phyloP scores from a whole-genome alignment of 805 yeast genomes.

The Candida methanosorbosa region DNA sequence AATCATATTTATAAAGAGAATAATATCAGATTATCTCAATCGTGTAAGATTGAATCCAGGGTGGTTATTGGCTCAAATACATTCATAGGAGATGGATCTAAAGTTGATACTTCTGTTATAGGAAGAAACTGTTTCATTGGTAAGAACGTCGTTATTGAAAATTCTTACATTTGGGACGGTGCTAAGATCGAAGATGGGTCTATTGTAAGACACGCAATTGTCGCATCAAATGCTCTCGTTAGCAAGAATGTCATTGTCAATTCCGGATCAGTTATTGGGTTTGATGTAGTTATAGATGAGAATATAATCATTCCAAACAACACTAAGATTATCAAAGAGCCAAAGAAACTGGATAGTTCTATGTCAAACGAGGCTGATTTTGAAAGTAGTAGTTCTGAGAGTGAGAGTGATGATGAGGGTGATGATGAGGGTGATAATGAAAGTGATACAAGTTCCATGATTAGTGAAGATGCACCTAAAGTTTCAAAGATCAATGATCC shows the following conservation, averaged over 20 bases:
- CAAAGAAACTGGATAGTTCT: conserved; percentile 26
- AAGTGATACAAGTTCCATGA: conserved; percentile 5
- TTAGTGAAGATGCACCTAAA: conserved; percentile 5
- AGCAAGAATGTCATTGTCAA: conserved; percentile 42
- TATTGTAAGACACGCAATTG: conserved; percentile 50
- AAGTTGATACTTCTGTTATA: conserved; percentile 61
- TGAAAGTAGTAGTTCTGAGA: conserved; percentile 12
- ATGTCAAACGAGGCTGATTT: conserved; percentile 23
- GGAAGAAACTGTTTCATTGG: conserved; percentile 88
- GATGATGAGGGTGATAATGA: conserved; percentile 9
- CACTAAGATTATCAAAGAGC: conserved; percentile 43
- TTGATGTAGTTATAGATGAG: conserved; percentile 56
- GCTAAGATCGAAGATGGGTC: conserved; percentile 62
- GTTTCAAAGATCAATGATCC: conserved; percentile 16
- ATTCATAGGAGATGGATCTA: conserved; percentile 66
- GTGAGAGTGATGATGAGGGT: conserved; percentile 14
- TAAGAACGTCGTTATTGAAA: conserved; percentile 55
- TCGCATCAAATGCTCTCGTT: conserved; percentile 58
- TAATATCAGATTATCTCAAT: conserved; percentile 83
- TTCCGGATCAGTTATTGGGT: conserved; percentile 77
- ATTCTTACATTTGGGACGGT: conserved; percentile 85
- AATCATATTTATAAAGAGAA: conserved; percentile 86
- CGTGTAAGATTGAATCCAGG: conserved; percentile 75
- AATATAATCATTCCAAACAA: conserved; percentile 39
- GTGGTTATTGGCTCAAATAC: conserved; percentile 79